A percentile compares a stretch with the other conserved stretches of the same genome.
These are phyloP conservation scores for Omphalotus guepiniiformis DNA, from an alignment of 768 basidiomycete genomes.

Conservation along the genomic window DNA sequence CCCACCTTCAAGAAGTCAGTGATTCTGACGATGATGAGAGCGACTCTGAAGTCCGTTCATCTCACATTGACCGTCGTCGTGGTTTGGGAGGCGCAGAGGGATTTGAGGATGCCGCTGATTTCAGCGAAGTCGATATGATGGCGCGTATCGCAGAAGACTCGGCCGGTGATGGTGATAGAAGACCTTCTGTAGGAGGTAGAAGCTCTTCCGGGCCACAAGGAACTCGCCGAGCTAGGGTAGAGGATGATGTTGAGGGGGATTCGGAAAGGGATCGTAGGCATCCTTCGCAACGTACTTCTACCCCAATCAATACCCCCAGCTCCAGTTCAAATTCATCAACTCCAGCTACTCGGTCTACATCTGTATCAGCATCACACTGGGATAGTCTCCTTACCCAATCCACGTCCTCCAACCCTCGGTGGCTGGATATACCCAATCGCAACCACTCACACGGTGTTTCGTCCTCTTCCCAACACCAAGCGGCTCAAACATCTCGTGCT, in stretches of 20 bases:
- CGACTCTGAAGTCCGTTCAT: neutral
- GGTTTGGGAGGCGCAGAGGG: neutral
- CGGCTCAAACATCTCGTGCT: neutral
- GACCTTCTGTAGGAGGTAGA: neutral
- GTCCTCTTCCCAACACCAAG: neutral
- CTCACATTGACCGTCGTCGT: neutral
- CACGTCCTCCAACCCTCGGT: neutral
- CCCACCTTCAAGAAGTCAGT: conserved; percentile 1
- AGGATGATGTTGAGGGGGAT: conserved; percentile 53
- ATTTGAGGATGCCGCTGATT: too few relatives aligned
- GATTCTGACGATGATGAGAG: conserved; percentile 1
- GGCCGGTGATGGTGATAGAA: neutral
- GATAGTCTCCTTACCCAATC: conserved; percentile 17
- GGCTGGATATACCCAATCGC: neutral
- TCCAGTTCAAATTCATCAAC: conserved; percentile 14
- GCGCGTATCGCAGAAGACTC: neutral
- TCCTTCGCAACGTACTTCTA: conserved; percentile 51
- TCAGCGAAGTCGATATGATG: too few relatives aligned
- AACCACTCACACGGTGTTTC: neutral
- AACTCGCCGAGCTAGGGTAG: conserved; percentile 50
- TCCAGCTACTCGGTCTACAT: too few relatives aligned
- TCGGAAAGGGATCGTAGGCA: conserved; percentile 55
- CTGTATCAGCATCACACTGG: conserved; percentile 16
- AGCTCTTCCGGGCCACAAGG: conserved; percentile 11
- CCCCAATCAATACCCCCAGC: conserved; percentile 16